Evolutionary conservation across 2,329 filamentous ascomycete genomes (phyloP), one percentile per base, ranked within the genome.

Genomic region (Ophiostoma perfectum): DNA sequence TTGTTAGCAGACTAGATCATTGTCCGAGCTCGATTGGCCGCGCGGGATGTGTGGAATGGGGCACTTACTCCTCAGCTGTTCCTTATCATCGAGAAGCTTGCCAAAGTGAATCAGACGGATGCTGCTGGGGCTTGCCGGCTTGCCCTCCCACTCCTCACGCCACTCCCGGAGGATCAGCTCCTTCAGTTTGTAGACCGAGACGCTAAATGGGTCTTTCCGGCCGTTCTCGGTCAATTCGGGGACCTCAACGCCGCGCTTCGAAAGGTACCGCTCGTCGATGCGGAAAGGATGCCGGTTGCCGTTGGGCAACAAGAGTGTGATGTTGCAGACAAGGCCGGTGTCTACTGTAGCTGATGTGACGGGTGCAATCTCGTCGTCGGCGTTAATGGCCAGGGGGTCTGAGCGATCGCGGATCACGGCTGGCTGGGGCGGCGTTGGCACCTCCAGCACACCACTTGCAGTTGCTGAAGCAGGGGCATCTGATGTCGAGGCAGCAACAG

Each of bases 61-160:
- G 27, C 27, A 80, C 85, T 75, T 84, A 97, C 93, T 93, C 81
- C 88, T 93, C 71, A 98, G 79, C 72, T 86, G 87, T 69, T 90
- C 87, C 79, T 96, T 96, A 75, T 97, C 94, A 74, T 96, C 93
- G 73, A 97, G 80, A 77, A 97, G 81, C 76, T 94, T 92, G 66
- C 94, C 94, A 78, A 97, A 95, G 71, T 92, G 91, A 75, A 98
- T 97, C 74, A 98, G 80, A 66, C 94, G 85, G 81, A 98, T 98
- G 71, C 90, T 91, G 75, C 89, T 94, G 11, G 94, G 93, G 75
- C 91, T 95, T 39, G 90, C 87, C 1, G 94, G 94, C 75, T 91
- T 89, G 16, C 88, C 81, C 75, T 97, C 93, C 94, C 94, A 97
- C 76, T 97, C 92, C 74, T 88, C 89, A 73, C 92, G 85, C 94